Base-by-base conservation (phyloP, 306 rosid genomes). In the Prunus dulcis region DNA sequence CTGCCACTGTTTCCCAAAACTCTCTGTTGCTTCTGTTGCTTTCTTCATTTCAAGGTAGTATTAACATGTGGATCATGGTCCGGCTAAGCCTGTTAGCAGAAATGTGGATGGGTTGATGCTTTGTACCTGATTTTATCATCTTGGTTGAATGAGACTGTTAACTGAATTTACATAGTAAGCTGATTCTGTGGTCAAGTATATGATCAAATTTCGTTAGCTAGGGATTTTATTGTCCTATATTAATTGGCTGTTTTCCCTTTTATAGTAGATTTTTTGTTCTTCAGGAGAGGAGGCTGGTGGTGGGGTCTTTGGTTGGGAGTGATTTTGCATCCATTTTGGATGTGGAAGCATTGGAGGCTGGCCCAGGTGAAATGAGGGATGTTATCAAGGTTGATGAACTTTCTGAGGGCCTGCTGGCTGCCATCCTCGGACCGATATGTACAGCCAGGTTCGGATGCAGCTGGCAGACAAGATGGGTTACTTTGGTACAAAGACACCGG, bases 291-390 rank as follows among this genome's bases (percentile, higher is more conserved):
- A 71, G 71, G 69, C 80, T 72, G 72, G 66, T 83, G 77, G 63
- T 83, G 75, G 64, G 78, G 78, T 49, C 67, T 75, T 63, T 60
- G 65, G 56, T 76, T 82, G 73, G 72, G 78, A 69, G 70, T 62
- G 45, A 57, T 64, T 43, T 72, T 76, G 73, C 91, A 91, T 88
- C 89, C 93, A 76, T 84, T 78, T 82, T 87, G 89, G 96, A 90
- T 90, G 93, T 86, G 86, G 88, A 86, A 82, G 86, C 81, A 83
- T 78, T 67, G 73, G 89, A 87, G 82, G 85, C 76, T 83, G 85
- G 80, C 83, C 69, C 73, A 76, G 93, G 90, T 88, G 98, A 93
- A 88, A 91, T 93, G 98, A 93, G 97, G 98, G 94, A 91, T 93
- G 98, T 80, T 91, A 91, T 91, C 96, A 83, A 87, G 75, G 84